These are phyloP conservation scores for Clausena lansium DNA, from an alignment of 345 rosid genomes.

Conservation along the genomic window DNA sequence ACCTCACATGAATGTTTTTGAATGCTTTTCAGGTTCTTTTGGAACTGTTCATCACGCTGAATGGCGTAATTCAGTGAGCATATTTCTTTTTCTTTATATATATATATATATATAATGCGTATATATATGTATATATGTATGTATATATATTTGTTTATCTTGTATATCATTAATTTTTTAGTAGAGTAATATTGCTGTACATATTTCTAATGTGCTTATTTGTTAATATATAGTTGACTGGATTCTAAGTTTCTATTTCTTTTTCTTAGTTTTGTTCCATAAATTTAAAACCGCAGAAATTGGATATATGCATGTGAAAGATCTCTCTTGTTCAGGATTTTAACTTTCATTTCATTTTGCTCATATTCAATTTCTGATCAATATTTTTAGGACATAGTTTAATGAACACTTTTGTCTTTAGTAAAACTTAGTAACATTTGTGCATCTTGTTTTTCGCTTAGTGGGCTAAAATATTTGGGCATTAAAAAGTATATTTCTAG, in stretches of 20 bases:
- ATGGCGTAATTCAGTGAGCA: conserved; percentile 50
- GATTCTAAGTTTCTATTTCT: neutral
- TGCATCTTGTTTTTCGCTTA: neutral
- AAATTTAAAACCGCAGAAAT: neutral
- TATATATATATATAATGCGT: neutral
- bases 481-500: neutral
- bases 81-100: neutral
- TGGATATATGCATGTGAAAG: neutral
- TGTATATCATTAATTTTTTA: neutral
- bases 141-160: neutral
- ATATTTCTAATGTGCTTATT: neutral
- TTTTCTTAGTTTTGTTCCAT: neutral
- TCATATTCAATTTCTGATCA: neutral
- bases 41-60: conserved; percentile 56
- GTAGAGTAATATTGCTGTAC: neutral
- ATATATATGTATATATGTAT: neutral
- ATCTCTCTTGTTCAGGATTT: neutral
- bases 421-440: neutral
- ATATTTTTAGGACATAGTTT: neutral
- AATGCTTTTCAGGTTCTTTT: conserved; percentile 47
- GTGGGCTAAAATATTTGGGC: conserved; percentile 1
- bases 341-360: neutral
- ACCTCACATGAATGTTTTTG: conserved; percentile 7
- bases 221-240: neutral
- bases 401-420: neutral